These are phyloP conservation scores for Trametes elegans DNA, from an alignment of 768 basidiomycete genomes.

Conservation along the genomic window DNA sequence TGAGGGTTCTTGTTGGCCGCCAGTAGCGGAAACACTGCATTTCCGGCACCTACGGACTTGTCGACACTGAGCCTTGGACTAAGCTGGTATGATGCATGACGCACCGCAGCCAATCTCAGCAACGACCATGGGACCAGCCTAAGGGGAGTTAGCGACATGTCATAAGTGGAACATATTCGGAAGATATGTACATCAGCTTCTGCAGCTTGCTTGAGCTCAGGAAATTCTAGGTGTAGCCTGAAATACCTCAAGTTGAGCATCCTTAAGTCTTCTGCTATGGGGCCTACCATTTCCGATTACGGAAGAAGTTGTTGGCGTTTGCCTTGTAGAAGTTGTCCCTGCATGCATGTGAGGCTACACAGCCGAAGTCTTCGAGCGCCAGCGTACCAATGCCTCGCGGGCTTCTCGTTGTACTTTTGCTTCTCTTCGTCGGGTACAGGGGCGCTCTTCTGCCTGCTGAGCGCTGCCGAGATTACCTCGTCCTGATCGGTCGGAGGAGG, in stretches of 20 bases:
- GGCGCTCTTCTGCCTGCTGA: slow-evolving; percentile 64
- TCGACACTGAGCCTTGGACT: not conserved
- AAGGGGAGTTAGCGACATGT: slow-evolving; percentile 4
- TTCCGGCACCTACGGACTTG: slow-evolving; percentile 76
- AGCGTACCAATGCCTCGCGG: slow-evolving; percentile 66
- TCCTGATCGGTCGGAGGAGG: slow-evolving; percentile 79
- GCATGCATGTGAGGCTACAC: not conserved
- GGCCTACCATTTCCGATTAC: slow-evolving; percentile 82
- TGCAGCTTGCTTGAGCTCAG: slow-evolving; percentile 74
- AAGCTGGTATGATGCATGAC: slow-evolving; percentile 22
- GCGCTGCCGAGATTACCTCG: slow-evolving; percentile 65
- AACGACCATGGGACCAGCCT: slow-evolving; percentile 78
- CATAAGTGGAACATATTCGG: not conserved
- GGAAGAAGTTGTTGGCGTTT: slow-evolving; percentile 88
- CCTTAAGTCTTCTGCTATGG: not conserved
- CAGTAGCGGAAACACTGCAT: slow-evolving; percentile 87
- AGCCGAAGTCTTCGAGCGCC: not conserved
- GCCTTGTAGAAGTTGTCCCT: slow-evolving; percentile 95
- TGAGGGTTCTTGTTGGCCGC: slow-evolving; percentile 79
- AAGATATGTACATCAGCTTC: slow-evolving; percentile 51
- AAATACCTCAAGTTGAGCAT: not conserved
- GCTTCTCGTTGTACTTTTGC: slow-evolving; percentile 67
- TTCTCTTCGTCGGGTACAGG: slow-evolving; percentile 79
- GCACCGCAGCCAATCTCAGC: slow-evolving; percentile 91
- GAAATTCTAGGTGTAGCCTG: slow-evolving; percentile 94